Base-by-base conservation (phyloP, 768 basidiomycete species). In the Leccinellum luteum region DNA sequence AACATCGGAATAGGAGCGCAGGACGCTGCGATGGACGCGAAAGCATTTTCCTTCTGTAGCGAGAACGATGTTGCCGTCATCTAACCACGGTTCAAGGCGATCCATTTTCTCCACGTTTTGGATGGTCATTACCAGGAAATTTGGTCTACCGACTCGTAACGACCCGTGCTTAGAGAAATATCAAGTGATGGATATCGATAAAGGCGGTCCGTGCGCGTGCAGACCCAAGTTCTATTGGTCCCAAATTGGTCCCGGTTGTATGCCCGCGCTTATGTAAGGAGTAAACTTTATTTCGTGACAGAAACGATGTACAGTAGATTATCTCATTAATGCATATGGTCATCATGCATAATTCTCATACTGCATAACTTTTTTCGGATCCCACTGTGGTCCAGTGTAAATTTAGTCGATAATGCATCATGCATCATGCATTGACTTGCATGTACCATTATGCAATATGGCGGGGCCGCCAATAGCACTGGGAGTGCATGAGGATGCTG, bases 21-120 rank as follows among this genome's bases (percentile, higher is more conserved):
- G 51, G 32, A 70, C 47, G 19, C 60, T 65, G 19, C 72, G 66
- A 47, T 75, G 72, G 14, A 75, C 72, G 10, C 69, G 68, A 45
- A 75, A 75, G 13, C 57, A 57, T 55, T 64, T 71, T 6, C 45
- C 56, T 25, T 68, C 59, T 12, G 59, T 66, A 12, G 60, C 54
- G 10, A 74, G 64, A 48, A 74, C 44, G 38, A 74, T 59, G 43
- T 64, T 72, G 0, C 73, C 73, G n/a, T 74, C 73, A 2, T 69
- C 63, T 12, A 66, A 44, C 70, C 72, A 73, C 6, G 62, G 61
- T 4, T 64, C 48, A 8, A 61, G 62, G 23, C 55, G 53, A 4
- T 62, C 60, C 12, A 32, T 19, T 15, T 32, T 17, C 19, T 6
- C 3, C 10, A 19, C 25, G 31, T 49, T 55, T 19, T 43, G 55